A percentile compares a stretch with the other conserved stretches of the same genome.
Evolutionary conservation across 768 basidiomycete species (phyloP).

Genomic region (Russula griseocarnosa): DNA sequence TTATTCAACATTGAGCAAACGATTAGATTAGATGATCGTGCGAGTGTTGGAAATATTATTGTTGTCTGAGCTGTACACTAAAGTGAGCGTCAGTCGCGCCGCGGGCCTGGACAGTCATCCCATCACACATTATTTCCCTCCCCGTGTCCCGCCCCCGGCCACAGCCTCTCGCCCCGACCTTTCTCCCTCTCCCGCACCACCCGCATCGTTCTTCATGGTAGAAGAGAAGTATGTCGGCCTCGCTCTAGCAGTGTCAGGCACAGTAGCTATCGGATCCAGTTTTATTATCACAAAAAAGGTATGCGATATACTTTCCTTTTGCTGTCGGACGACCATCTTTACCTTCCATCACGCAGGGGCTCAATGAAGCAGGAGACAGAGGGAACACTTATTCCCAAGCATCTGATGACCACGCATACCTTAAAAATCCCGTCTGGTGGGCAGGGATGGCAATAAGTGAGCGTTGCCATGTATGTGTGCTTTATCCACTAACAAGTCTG

Average conservation of each 20-base stretch:
- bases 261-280: conserved; percentile 87
- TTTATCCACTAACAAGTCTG: background rate
- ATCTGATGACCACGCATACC: conserved; percentile 80
- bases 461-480: conserved; percentile 35
- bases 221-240: conserved; percentile 97
- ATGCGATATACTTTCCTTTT: conserved; percentile 1
- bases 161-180: conserved; percentile 6
- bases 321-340: conserved; percentile 3
- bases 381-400: conserved; percentile 48
- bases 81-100: too few relatives aligned
- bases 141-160: background rate
- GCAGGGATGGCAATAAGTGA: conserved; percentile 86
- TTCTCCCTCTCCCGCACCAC: conserved; percentile 4
- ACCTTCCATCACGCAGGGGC: conserved; percentile 52
- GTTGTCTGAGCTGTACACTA: background rate
- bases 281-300: conserved; percentile 99
- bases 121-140: background rate
- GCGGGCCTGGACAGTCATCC: background rate
- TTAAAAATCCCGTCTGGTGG: conserved; percentile 96
- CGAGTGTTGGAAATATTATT: background rate
- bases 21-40: conserved; percentile 4
- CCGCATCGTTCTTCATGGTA: conserved; percentile 44
- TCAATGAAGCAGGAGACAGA: conserved; percentile 76
- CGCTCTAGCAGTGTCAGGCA: conserved; percentile 78
- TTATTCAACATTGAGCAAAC: background rate